Evolutionary conservation across 2,329 filamentous ascomycete species (phyloP).

Genomic region (Beauveria sp.): DNA sequence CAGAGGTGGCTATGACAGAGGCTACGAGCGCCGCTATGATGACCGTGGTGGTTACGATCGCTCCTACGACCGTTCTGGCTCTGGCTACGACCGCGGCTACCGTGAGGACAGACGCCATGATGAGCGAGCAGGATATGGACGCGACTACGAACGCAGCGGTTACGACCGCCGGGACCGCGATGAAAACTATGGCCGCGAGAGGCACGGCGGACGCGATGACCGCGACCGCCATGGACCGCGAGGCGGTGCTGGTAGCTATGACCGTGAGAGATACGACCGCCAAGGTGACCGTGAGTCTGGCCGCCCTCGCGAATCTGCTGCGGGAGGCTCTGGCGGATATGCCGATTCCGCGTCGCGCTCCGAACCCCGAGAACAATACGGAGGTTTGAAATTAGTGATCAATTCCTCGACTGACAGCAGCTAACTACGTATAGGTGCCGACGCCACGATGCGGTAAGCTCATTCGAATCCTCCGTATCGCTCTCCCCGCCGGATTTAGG

Average conservation of each 20-base stretch:
- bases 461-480: not conserved
- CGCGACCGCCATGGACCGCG: conserved; percentile 35
- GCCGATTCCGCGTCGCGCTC: conserved; percentile 34
- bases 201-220: conserved; percentile 38
- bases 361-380: conserved; percentile 37
- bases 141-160: conserved; percentile 46
- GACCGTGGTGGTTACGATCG: conserved; percentile 22
- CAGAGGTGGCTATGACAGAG: conserved; percentile 35
- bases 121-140: conserved; percentile 38
- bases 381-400: conserved; percentile 28
- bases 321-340: conserved; percentile 29
- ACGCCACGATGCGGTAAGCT: conserved; percentile 21
- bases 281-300: conserved; percentile 32
- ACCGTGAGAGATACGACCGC: conserved; percentile 43
- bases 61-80: conserved; percentile 26
- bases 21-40: conserved; percentile 29
- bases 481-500: conserved; percentile 1
- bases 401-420: not conserved
- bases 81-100: conserved; percentile 32
- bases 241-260: conserved; percentile 36
- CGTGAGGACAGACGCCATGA: conserved; percentile 17
- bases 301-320: conserved; percentile 32
- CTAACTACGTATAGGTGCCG: conserved; percentile 26
- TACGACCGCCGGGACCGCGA: conserved; percentile 31
- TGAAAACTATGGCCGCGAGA: conserved; percentile 30